Base-by-base conservation (phyloP, 2,329 filamentous ascomycete genomes). In the Fusarium virguliforme region DNA sequence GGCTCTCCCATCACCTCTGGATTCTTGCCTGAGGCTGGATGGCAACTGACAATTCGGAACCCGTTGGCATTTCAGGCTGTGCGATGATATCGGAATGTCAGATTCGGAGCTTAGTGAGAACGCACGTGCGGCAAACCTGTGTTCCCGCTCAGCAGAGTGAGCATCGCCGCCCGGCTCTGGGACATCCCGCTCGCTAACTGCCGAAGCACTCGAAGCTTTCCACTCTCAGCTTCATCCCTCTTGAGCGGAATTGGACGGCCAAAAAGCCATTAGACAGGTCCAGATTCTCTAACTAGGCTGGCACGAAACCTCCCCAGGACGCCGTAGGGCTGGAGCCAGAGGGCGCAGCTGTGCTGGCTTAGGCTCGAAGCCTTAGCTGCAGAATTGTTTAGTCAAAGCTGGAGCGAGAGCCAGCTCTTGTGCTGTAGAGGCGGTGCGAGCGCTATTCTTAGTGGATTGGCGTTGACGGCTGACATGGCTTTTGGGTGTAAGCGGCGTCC, bases 401-500 rank as follows among this genome's bases (percentile, higher is more conserved):
- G 71, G 60, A 60, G 68, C 68, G 62, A 71, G 24, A 41, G 24
- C 4, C 13, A 43, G 35, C 26, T 32, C 56, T 60, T n/a, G 9
- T 54, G 35, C 30, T 35, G 28, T 40, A 68, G 34, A 64, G 60
- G 64, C 68, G 67, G 68, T 63, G 67, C 41, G 15, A 18, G 24
- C 28, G 30, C 62, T 67, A 61, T 30, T 48, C 41, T 60, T 38
- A 51, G 46, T 51, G 54, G 41, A 64, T 60, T 35, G 12, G 22
- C 43, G 22, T 41, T 58, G 68, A 68, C 30, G 30, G 63, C 63
- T 68, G 35, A 71, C 55, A 30, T 53, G n/a, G 24, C 22, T 28
- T 38, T n/a, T 35, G 32, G 30, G 34, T 60, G 64, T 67, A 66
- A 67, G 62, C 51, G 51, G 18, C 51, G 43, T 55, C 22, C 34